Conservation (phyloP, 2,329 filamentous ascomycete species). For the Thermomyces lanuginosus region DNA sequence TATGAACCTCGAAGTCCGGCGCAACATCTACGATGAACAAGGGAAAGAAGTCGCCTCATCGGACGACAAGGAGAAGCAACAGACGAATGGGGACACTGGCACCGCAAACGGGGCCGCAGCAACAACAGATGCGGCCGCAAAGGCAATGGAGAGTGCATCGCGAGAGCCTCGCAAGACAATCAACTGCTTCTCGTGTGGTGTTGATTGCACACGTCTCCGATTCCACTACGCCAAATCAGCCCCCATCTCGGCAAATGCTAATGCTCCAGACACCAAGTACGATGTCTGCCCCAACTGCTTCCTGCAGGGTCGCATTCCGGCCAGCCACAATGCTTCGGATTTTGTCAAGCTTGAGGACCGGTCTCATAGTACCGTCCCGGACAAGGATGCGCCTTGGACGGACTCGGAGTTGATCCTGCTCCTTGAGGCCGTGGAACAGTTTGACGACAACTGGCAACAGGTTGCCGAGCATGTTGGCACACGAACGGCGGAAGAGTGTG, state of each 20-base stretch:
- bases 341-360: slow-evolving; percentile 83
- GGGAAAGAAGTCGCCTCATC: slow-evolving; percentile 66
- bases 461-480: slow-evolving; percentile 87
- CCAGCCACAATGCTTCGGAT: slow-evolving; percentile 59
- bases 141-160: slow-evolving; percentile 43
- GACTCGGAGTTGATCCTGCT: slow-evolving; percentile 80
- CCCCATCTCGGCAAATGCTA: slow-evolving; percentile 40
- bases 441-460: slow-evolving; percentile 89
- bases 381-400: slow-evolving; percentile 77
- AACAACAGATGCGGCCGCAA: slow-evolving; percentile 43
- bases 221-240: slow-evolving; percentile 54
- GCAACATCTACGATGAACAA: slow-evolving; percentile 88
- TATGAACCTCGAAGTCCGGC: slow-evolving; percentile 77
- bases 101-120: slow-evolving; percentile 46
- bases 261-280: slow-evolving; percentile 48
- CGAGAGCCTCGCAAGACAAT: slow-evolving; percentile 50
- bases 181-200: slow-evolving; percentile 80
- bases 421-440: slow-evolving; percentile 78
- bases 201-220: slow-evolving; percentile 63
- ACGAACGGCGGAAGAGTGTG: slow-evolving; percentile 85
- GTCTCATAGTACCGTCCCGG: slow-evolving; percentile 59
- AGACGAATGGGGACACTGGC: slow-evolving; percentile 53
- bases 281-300: slow-evolving; percentile 88
- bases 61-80: slow-evolving; percentile 46
- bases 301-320: slow-evolving; percentile 66